Percentiles rank a stretch among this genome's conserved stretches.
Evolutionary conservation across 106 monocot genomes (phyloP).

Genomic region (Triglochin maritima): DNA sequence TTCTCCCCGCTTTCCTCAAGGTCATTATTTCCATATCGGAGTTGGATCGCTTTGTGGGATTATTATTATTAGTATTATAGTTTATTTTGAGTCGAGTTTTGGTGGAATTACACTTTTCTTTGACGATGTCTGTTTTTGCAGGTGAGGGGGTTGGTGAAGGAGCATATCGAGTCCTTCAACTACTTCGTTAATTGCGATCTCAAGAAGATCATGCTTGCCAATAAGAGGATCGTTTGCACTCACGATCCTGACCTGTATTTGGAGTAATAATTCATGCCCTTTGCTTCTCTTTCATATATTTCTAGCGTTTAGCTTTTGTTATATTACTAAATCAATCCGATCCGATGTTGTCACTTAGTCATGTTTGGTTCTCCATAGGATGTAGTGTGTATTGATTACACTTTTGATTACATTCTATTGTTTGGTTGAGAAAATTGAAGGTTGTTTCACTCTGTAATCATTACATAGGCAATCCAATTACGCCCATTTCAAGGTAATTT

Average conservation of each 20-base stretch:
- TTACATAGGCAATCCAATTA: too few species aligned
- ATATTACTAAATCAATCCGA: not conserved
- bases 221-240: conserved; percentile 41
- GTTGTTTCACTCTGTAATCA: too few species aligned
- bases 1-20: conserved; percentile 65
- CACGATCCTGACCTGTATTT: conserved; percentile 45
- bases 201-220: conserved; percentile 82
- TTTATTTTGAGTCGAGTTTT: too few species aligned
- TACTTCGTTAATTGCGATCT: conserved; percentile 67
- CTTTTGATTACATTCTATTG: too few species aligned
- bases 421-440: too few species aligned
- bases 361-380: too few species aligned
- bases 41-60: too few species aligned
- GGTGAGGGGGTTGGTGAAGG: conserved; percentile 91
- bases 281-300: not conserved
- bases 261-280: conserved; percentile 10
- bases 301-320: not conserved
- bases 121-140: conserved; percentile 12
- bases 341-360: too few species aligned
- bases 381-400: too few species aligned
- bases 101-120: not conserved
- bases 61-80: too few species aligned
- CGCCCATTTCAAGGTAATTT: too few species aligned
- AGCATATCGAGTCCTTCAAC: conserved; percentile 85
- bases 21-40: not conserved